Evolutionary conservation across 352 stramenopile genomes (phyloP).

Genomic region (Phytophthora niederhauseri): DNA sequence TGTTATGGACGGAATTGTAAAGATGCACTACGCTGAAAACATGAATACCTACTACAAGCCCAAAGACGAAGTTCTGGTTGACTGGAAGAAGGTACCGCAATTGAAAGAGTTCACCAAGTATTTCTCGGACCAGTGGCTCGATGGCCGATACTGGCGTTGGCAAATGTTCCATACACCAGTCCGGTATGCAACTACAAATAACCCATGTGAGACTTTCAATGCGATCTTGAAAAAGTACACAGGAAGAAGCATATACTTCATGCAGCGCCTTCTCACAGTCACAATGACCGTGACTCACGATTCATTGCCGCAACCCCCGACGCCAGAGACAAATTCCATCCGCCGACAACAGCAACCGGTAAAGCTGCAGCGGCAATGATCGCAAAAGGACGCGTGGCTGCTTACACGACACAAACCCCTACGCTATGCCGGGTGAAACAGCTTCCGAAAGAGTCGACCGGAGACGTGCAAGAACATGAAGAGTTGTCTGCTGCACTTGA

Average conservation of each 20-base stretch:
- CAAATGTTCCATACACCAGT: conserved; percentile 2
- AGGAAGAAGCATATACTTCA: not conserved
- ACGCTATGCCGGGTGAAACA: not conserved
- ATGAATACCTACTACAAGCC: not conserved
- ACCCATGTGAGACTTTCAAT: not conserved
- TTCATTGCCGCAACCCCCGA: not conserved
- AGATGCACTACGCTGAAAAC: not conserved
- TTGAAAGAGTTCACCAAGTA: not conserved
- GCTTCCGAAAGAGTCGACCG: not conserved
- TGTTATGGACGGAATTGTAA: not conserved
- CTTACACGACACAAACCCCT: not conserved
- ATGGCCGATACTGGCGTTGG: conserved; percentile 11
- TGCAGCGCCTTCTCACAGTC: not conserved
- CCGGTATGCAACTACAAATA: not conserved
- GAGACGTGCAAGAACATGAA: not conserved
- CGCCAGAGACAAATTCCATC: not conserved
- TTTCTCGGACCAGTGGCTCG: conserved; percentile 6
- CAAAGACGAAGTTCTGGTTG: not conserved
- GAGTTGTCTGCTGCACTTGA: not conserved
- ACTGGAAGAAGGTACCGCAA: not conserved
- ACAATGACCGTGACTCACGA: not conserved
- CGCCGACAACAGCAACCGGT: not conserved
- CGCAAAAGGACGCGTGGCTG: not conserved
- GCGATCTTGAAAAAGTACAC: not conserved
- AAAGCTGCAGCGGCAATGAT: not conserved